These are phyloP conservation scores for Stemphylium beticola DNA, from an alignment of 2,329 filamentous ascomycete genomes.

Conservation along the genomic window DNA sequence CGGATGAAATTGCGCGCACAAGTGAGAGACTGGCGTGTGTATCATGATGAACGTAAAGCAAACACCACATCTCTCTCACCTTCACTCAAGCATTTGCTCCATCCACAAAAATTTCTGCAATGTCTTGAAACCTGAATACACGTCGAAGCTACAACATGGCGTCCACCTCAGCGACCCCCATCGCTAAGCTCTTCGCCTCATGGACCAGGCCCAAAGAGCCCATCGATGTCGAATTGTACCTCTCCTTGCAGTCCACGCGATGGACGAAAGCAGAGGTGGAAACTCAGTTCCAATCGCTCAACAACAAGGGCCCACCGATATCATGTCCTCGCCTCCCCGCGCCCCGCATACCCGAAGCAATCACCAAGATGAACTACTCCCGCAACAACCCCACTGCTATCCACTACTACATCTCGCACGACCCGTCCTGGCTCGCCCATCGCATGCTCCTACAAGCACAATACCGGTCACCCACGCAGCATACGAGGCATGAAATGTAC, in stretches of 20 bases:
- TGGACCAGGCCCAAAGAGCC: neutral
- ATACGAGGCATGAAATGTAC: neutral
- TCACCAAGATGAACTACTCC: neutral
- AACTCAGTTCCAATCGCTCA: neutral
- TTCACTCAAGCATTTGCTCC: too few relatives aligned
- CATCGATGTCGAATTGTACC: neutral
- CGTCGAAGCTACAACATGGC: neutral
- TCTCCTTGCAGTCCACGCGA: neutral
- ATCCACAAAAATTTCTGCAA: neutral
- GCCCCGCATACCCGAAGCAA: neutral
- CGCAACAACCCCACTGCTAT: neutral
- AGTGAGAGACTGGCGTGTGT: too few relatives aligned
- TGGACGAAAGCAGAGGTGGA: neutral
- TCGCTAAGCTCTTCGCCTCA: neutral
- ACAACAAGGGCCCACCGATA: neutral
- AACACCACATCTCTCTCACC: too few relatives aligned
- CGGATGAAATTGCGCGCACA: too few relatives aligned
- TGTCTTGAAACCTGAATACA: neutral
- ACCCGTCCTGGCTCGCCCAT: neutral
- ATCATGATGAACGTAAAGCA: too few relatives aligned
- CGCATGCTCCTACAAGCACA: neutral
- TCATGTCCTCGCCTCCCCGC: constrained; percentile 4
- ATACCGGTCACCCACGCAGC: neutral
- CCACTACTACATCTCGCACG: neutral
- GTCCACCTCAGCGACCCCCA: neutral